Base-by-base conservation (phyloP, 192 early-diverging fungal species). In the Chytriomyces confervae region DNA sequence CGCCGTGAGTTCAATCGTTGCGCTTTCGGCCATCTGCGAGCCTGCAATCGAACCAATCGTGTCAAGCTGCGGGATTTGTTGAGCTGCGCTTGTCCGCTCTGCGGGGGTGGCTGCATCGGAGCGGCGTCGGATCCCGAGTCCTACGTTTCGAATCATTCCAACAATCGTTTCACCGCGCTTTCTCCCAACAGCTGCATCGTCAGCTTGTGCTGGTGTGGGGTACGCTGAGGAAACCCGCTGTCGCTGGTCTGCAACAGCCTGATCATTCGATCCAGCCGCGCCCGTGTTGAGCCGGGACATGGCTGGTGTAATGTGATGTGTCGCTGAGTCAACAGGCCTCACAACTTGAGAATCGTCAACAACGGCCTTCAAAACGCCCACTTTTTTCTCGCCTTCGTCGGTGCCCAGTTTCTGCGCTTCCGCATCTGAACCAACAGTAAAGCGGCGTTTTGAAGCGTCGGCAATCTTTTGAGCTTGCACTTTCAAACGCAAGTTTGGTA, bases 371-470 rank as follows among this genome's bases (percentile, higher is more conserved):
- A 16, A 16, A 10, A 57, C 51, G 11, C 51, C 1, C 51, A 57
- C 51, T n/a, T 10, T n/a, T n/a, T 57, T n/a, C 11, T 57, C 51
- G 11, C 51, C 51, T 45, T 80, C 80, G 0, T 85, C 82, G n/a
- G 81, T 77, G 24, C 80, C 81, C 47, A 75, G 71, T 76, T 85
- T 85, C 6, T 51, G 69, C 72, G 84, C 77, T 8, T 87, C 86
- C 1, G 82, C 78, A n/a, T 88, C 86, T 11, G 76, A 76, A 36
- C 86, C 86, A 62, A 88, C 86, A 1, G 86, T 88, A 78, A 86
- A 83, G 1, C 86, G 84, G n/a, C 86, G 79, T 60, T 77, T 76
- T 2, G 76, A 27, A 24, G 29, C 48, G 61, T 74, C 72, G 9
- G 13, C 29, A 18, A 13, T 23, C 36, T 47, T 24, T n/a, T 18